These are phyloP conservation scores for Exophiala viscosa DNA, from an alignment of 2,329 filamentous ascomycete genomes.

Conservation along the genomic window DNA sequence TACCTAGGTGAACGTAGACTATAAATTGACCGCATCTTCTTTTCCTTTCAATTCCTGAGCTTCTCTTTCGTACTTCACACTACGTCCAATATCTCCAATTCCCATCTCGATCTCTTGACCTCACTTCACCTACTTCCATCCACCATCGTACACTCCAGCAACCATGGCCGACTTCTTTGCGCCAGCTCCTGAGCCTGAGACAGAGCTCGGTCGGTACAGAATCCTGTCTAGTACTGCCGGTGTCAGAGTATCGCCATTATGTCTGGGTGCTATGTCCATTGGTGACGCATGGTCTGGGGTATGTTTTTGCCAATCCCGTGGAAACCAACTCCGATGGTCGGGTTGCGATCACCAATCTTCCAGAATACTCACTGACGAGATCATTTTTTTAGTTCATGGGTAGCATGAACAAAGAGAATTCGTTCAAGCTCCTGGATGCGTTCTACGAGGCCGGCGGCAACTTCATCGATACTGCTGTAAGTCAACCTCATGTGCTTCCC, in stretches of 20 bases:
- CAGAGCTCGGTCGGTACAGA: constrained; percentile 62
- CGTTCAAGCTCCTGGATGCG: constrained; percentile 63
- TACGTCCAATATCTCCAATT: no score
- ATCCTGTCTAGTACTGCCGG: constrained; percentile 63
- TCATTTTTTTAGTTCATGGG: constrained; percentile 9
- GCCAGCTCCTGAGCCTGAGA: constrained; percentile 52
- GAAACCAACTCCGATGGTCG: no score
- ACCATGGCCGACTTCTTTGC: constrained; percentile 28
- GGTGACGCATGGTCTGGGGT: constrained; percentile 33
- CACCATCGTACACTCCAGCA: background rate
- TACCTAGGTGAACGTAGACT: no score
- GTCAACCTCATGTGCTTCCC: background rate
- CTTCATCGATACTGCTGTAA: constrained; percentile 63
- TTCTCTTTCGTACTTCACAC: no score
- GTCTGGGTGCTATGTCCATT: constrained; percentile 39
- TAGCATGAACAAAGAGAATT: constrained; percentile 59
- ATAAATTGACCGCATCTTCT: no score
- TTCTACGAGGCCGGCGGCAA: constrained; percentile 65
- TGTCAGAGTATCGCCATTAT: constrained; percentile 64
- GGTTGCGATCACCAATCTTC: no score
- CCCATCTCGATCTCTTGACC: background rate
- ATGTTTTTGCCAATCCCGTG: constrained; percentile 32
- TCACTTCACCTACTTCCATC: background rate
- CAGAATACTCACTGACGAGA: constrained; percentile 49
- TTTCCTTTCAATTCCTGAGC: no score